Conservation (phyloP, 1,284 basidiomycete species). For the Cutaneotrichosporon dermatis region DNA sequence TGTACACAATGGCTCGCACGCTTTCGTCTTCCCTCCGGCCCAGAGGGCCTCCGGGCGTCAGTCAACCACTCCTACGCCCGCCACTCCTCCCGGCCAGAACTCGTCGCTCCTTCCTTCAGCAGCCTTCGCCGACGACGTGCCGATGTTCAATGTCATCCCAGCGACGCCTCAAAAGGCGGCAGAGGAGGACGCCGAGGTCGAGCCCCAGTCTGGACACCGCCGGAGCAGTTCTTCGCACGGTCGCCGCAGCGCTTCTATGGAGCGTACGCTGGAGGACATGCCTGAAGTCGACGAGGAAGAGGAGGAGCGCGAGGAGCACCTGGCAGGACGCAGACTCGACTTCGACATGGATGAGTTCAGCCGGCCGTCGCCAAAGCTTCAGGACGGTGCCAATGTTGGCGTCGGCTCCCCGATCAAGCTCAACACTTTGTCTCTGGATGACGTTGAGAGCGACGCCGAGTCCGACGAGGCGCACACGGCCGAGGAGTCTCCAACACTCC, state of each 20-base stretch:
- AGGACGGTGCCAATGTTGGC: background rate
- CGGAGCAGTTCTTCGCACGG: background rate
- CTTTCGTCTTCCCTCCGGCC: background rate
- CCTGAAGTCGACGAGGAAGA: slow-evolving; percentile 23
- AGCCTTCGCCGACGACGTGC: background rate
- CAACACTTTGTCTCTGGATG: slow-evolving; percentile 6
- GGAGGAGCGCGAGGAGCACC: background rate
- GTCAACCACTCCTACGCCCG: too few relatives aligned
- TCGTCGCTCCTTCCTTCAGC: too few relatives aligned
- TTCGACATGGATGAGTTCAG: slow-evolving; percentile 2
- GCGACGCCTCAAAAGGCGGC: slow-evolving; percentile 32
- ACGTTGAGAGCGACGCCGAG: slow-evolving; percentile 9
- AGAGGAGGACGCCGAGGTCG: slow-evolving; percentile 13
- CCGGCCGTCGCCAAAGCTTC: background rate
- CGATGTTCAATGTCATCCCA: slow-evolving; percentile 42
- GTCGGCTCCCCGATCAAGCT: slow-evolving; percentile 5
- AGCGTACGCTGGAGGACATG: slow-evolving; percentile 12
- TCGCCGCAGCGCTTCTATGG: background rate
- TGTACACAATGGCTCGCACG: background rate
- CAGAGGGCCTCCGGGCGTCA: background rate
- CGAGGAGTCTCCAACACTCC: background rate
- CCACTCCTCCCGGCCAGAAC: too few relatives aligned
- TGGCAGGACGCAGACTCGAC: slow-evolving; percentile 1
- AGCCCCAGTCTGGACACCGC: background rate
- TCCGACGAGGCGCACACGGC: slow-evolving; percentile 6